These are phyloP conservation scores for Saccharomycopsis fermentans DNA, from an alignment of 805 yeast species.

Conservation along the genomic window DNA sequence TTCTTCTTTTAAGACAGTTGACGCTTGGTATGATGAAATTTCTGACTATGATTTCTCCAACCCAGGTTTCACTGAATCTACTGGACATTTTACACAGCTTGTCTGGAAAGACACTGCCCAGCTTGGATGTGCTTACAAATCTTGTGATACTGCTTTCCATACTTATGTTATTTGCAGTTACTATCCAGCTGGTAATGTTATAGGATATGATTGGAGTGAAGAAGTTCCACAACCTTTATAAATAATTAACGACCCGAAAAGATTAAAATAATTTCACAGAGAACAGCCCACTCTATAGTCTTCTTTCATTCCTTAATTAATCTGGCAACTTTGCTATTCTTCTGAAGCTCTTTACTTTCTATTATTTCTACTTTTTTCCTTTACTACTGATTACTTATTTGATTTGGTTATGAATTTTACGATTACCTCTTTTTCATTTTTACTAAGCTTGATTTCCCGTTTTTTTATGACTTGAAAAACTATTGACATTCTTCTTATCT, in stretches of 20 bases:
- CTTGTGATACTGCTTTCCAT: conserved; percentile 41
- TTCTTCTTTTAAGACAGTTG: conserved; percentile 38
- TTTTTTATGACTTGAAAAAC: not conserved
- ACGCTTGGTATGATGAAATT: conserved; percentile 70
- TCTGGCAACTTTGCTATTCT: not conserved
- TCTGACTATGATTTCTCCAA: conserved; percentile 38
- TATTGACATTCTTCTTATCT: not conserved
- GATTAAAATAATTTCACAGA: no score
- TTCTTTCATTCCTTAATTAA: no score
- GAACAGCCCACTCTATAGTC: no score
- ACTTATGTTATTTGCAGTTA: conserved; percentile 68
- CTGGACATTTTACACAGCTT: conserved; percentile 78
- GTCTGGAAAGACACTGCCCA: conserved; percentile 56
- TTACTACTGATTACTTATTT: not conserved
- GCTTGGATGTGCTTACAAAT: conserved; percentile 66
- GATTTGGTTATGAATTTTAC: not conserved
- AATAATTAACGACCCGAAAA: no score
- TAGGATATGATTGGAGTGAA: conserved; percentile 26
- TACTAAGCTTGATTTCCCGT: not conserved
- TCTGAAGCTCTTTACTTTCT: not conserved
- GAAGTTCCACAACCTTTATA: not conserved
- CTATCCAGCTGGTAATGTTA: conserved; percentile 61
- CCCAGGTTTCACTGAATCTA: conserved; percentile 36
- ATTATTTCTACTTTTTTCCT: not conserved
- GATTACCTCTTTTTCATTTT: not conserved